Conservation (phyloP, 2,329 filamentous ascomycete species). For the Talaromyces sp. region DNA sequence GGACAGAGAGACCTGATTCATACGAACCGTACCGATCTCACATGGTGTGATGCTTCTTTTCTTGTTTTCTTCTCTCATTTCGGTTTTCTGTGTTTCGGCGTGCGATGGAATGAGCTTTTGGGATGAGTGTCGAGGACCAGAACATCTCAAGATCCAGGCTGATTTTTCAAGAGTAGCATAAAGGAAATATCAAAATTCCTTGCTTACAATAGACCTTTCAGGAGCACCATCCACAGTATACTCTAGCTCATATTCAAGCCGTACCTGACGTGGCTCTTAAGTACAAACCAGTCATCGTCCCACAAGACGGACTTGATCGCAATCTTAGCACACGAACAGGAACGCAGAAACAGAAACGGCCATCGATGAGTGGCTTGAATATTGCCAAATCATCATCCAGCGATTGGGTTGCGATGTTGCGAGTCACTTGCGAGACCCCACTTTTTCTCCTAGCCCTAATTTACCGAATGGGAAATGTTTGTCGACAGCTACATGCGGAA, state of each 20-base stretch:
- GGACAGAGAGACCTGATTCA: neutral
- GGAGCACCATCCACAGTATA: neutral
- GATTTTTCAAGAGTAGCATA: neutral
- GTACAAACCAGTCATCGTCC: neutral
- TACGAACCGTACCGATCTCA: constrained; percentile 12
- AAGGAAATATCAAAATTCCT: neutral
- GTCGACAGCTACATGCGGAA: neutral
- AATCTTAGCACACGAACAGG: neutral
- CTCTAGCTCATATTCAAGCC: neutral
- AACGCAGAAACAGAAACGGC: neutral
- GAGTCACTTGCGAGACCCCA: constrained; percentile 8
- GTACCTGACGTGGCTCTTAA: neutral
- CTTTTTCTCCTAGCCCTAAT: constrained; percentile 12
- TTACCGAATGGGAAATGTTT: neutral
- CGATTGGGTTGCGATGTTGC: neutral
- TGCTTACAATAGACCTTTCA: neutral
- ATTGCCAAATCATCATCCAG: neutral
- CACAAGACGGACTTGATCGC: neutral
- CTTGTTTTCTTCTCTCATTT: neutral
- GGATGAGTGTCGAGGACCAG: neutral
- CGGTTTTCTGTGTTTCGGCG: neutral
- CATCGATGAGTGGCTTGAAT: too few relatives aligned
- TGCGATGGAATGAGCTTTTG: neutral
- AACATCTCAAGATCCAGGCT: neutral
- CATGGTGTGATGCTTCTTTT: neutral